Evolutionary conservation across 2,329 filamentous ascomycete genomes (phyloP), one percentile per base, ranked within the genome.

Genomic region (Pyricularia grisea): DNA sequence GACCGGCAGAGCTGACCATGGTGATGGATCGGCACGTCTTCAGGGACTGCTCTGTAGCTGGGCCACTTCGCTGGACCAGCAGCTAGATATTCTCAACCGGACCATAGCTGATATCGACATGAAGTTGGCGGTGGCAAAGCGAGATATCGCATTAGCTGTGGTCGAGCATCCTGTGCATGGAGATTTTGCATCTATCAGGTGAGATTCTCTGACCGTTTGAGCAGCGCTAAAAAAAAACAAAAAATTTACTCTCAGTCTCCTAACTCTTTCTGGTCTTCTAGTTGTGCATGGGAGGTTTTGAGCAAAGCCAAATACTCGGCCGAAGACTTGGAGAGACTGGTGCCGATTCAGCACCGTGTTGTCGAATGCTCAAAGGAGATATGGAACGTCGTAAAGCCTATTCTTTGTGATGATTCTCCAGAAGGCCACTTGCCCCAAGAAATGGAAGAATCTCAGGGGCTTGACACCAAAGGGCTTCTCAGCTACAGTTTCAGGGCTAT

Each of bases 401-500:
- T 96, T 4, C 85, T 99, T 0, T 99, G 95, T 75, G 90, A 97
- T 71, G 95, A 97, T 78, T 97, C 95, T 0, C 95, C 96, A 0
- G 95, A 99, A 79, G 94, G 94, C 0, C 90, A 95, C 77, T 81
- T 92, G 3, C 90, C 90, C 0, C 88, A 94, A 67, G 92, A 94
- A 30, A 78, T 92, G n/a, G 87, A 91, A 68, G 89, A 91, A 42
- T 81, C 87, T 20, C 85, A 90, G 4, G 91, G 89, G 0, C 83
- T 93, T 2, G 90, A 91, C 67, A 93, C 93, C 0, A 98, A 97
- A 76, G 93, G 96, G 74, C 85, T 97, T 23, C 80, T 99, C 65
- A 98, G 94, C 72, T 99, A 95, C 77, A 97, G 93, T 71, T 99
- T 97, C 85, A 88, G 95, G 73, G 92, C 93, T 6, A 84, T 97